Evolutionary conservation across 192 early-diverging fungal species (phyloP).

Genomic region (Rhizophagus prolifer): DNA sequence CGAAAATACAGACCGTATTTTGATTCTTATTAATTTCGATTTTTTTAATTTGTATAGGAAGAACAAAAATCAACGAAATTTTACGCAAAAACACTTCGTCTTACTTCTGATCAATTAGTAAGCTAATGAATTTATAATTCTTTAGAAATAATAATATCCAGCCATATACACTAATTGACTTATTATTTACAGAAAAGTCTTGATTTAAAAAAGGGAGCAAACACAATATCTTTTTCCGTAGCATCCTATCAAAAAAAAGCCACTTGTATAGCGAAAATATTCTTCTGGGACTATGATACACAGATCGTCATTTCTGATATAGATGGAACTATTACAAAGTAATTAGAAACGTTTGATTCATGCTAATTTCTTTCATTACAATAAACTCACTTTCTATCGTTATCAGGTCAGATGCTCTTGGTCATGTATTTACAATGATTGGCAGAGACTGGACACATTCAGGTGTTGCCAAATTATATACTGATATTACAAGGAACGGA

Average conservation of each 20-base stretch:
- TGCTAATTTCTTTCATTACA: not conserved
- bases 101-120: slow-evolving; percentile 89
- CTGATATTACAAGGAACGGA: slow-evolving; percentile 90
- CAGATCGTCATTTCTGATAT: slow-evolving; percentile 96
- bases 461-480: slow-evolving; percentile 95
- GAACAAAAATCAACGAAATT: slow-evolving; percentile 31
- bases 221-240: slow-evolving; percentile 89
- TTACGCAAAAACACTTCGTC: slow-evolving; percentile 86
- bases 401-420: slow-evolving; percentile 79
- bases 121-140: not conserved
- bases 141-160: not conserved
- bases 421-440: slow-evolving; percentile 96
- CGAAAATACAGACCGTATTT: not conserved
- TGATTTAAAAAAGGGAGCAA: slow-evolving; percentile 80
- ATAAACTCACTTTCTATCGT: not conserved
- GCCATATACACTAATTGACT: too few species aligned
- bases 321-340: slow-evolving; percentile 97
- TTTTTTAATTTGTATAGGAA: not conserved
- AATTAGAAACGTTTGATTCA: not conserved
- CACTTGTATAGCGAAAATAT: slow-evolving; percentile 83
- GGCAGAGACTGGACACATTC: slow-evolving; percentile 98
- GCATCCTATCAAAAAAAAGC: slow-evolving; percentile 76
- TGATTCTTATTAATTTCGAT: not conserved
- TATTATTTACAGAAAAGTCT: slow-evolving; percentile 52
- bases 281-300: slow-evolving; percentile 79